Percentiles rank a stretch among this genome's conserved stretches.
phyloP scores from a whole-genome alignment of 1,139 yeast species.

The Pichia sorboxylosa region DNA sequence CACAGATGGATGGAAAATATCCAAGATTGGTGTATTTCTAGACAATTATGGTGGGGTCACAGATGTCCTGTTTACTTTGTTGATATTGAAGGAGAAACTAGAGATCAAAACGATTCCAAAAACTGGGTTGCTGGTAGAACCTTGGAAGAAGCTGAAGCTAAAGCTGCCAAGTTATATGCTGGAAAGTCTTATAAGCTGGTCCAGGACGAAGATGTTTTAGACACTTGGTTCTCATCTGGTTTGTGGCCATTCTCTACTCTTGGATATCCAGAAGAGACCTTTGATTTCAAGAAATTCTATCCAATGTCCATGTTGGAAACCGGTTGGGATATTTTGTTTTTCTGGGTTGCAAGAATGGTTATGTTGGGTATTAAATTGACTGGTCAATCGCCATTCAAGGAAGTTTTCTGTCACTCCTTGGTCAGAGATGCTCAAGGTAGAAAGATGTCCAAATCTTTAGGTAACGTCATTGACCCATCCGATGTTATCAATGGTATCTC shows the following conservation, averaged over 20 bases:
- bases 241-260: slow-evolving; percentile 95
- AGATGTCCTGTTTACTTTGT: slow-evolving; percentile 95
- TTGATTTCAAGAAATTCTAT: slow-evolving; percentile 65
- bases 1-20: slow-evolving; percentile 93
- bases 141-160: slow-evolving; percentile 69
- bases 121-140: slow-evolving; percentile 90
- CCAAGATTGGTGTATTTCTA: slow-evolving; percentile 99
- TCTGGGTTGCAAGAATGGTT: slow-evolving; percentile 98
- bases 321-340: slow-evolving; percentile 97
- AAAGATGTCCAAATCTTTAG: slow-evolving; percentile 95
- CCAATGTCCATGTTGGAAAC: slow-evolving; percentile 95
- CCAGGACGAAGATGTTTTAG: slow-evolving; percentile 96
- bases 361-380: slow-evolving; percentile 83
- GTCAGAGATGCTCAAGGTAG: slow-evolving; percentile 99
- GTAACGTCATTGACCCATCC: slow-evolving; percentile 91
- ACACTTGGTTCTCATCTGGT: slow-evolving; percentile 98
- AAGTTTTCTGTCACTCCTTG: slow-evolving; percentile 95
- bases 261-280: slow-evolving; percentile 82
- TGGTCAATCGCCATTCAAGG: slow-evolving; percentile 85
- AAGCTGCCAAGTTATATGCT: slow-evolving; percentile 69
- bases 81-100: slow-evolving; percentile 57
- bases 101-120: slow-evolving; percentile 50
- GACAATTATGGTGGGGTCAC: slow-evolving; percentile 99
- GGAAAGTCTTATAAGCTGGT: slow-evolving; percentile 59
- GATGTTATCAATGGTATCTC: slow-evolving; percentile 88